phyloP scores from a whole-genome alignment of 2,329 filamentous ascomycete species.

The Lasiodiplodia sp. region DNA sequence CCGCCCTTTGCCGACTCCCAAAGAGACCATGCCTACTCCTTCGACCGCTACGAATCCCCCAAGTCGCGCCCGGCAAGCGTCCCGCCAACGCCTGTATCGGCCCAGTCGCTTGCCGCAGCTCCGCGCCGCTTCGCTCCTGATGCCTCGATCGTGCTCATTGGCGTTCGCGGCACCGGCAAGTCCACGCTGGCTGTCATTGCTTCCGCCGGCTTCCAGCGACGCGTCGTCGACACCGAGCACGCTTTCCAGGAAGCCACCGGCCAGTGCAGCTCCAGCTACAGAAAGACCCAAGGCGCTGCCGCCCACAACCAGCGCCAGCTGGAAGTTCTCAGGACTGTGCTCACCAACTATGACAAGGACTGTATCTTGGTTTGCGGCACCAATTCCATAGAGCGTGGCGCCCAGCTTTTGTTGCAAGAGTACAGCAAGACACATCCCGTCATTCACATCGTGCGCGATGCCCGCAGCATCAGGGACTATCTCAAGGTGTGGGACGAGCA shows the following conservation, averaged over 20 bases:
- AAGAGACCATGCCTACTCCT: background rate
- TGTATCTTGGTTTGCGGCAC: conserved; percentile 76
- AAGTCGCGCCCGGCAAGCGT: conserved; percentile 14
- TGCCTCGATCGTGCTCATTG: conserved; percentile 76
- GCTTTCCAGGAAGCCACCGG: conserved; percentile 71
- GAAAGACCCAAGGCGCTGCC: conserved; percentile 66
- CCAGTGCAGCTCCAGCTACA: conserved; percentile 67
- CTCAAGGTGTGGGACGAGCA: conserved; percentile 61
- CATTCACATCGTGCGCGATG: conserved; percentile 72
- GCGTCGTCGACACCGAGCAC: conserved; percentile 72
- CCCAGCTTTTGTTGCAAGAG: conserved; percentile 66
- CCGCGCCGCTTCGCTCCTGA: conserved; percentile 61
- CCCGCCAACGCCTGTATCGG: conserved; percentile 8
- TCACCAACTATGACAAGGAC: conserved; percentile 65
- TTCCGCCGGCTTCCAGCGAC: conserved; percentile 72
- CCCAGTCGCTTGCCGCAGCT: conserved; percentile 28
- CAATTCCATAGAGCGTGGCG: conserved; percentile 70
- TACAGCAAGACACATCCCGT: conserved; percentile 72
- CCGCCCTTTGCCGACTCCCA: background rate
- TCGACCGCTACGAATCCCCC: conserved; percentile 9
- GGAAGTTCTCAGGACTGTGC: conserved; percentile 65
- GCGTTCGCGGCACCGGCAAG: conserved; percentile 77
- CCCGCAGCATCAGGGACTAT: conserved; percentile 69
- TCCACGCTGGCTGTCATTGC: conserved; percentile 79
- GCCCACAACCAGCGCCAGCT: conserved; percentile 71